phyloP scores from a whole-genome alignment of 805 yeast genomes.

The Sugiyamaella lignohabitans region DNA sequence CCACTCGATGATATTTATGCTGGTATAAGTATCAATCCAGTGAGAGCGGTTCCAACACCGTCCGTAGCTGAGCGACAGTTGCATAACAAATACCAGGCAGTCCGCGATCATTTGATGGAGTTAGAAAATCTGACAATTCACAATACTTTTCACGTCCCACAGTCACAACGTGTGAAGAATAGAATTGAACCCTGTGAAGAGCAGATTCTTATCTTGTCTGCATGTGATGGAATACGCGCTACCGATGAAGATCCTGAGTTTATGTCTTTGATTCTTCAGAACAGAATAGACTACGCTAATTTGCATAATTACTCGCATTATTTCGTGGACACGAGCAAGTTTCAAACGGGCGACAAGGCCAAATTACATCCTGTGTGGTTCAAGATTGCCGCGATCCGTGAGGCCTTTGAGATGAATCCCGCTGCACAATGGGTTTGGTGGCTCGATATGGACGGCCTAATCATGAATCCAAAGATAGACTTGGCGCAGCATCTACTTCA shows the following conservation, averaged over 20 bases:
- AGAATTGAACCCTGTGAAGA: background rate
- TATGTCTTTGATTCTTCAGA: background rate
- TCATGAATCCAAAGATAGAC: conserved; percentile 29
- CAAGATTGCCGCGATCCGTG: conserved; percentile 31
- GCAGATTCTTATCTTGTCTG: background rate
- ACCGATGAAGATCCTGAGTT: background rate
- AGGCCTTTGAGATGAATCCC: conserved; percentile 28
- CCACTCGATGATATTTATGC: too few relatives aligned
- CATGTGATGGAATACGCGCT: background rate
- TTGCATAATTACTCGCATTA: conserved; percentile 29
- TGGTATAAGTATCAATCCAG: too few relatives aligned
- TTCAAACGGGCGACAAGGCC: conserved; percentile 10
- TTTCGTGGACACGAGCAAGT: conserved; percentile 25
- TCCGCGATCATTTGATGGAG: background rate
- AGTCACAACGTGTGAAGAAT: background rate
- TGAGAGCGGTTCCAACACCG: too few relatives aligned
- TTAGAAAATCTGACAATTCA: background rate
- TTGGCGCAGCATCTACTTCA: conserved; percentile 26
- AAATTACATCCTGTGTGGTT: conserved; percentile 27
- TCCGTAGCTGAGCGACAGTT: background rate
- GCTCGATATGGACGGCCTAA: conserved; percentile 33
- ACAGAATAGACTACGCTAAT: conserved; percentile 26
- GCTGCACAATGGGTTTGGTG: conserved; percentile 37
- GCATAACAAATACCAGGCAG: background rate
- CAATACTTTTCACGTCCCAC: background rate